phyloP scores from a whole-genome alignment of 1,284 basidiomycete species.

The Nidula niveotomentosa region DNA sequence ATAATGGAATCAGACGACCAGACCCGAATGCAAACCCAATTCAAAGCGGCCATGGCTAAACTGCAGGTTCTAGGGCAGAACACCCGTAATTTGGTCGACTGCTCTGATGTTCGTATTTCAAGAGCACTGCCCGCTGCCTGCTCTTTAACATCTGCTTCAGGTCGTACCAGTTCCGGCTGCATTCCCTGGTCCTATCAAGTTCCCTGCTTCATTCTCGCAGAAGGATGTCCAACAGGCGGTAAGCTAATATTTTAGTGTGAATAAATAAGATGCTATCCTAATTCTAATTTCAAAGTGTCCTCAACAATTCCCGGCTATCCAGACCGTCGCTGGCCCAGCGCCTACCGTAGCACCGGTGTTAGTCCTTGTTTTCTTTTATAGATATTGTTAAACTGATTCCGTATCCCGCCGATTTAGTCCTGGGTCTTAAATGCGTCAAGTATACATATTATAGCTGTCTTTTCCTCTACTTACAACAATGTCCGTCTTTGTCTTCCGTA shows the following conservation, averaged over 20 bases:
- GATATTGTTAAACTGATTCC: too few relatives aligned
- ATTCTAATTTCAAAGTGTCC: not conserved
- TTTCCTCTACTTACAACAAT: too few relatives aligned
- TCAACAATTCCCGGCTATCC: not conserved
- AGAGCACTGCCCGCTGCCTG: not conserved
- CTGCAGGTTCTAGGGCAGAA: conserved; percentile 28
- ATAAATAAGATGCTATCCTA: too few relatives aligned
- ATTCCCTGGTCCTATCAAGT: conserved; percentile 14
- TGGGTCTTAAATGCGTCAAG: too few relatives aligned
- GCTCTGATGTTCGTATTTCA: not conserved
- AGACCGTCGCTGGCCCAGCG: conserved; percentile 3
- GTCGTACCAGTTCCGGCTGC: conserved; percentile 10
- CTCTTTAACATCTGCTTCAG: not conserved
- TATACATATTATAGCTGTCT: too few relatives aligned
- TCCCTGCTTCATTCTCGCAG: conserved; percentile 12
- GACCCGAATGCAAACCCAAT: conserved; percentile 21
- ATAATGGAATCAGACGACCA: conserved; percentile 18
- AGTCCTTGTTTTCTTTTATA: not conserved
- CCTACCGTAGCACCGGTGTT: not conserved
- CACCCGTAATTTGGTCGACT: conserved; percentile 1
- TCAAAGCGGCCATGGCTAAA: conserved; percentile 27
- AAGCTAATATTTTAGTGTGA: too few relatives aligned
- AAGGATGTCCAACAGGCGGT: too few relatives aligned
- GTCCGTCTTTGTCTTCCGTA: too few relatives aligned
- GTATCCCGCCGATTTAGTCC: too few relatives aligned